phyloP scores from a whole-genome alignment of 768 basidiomycete species.

The Lentinula raphanica region DNA sequence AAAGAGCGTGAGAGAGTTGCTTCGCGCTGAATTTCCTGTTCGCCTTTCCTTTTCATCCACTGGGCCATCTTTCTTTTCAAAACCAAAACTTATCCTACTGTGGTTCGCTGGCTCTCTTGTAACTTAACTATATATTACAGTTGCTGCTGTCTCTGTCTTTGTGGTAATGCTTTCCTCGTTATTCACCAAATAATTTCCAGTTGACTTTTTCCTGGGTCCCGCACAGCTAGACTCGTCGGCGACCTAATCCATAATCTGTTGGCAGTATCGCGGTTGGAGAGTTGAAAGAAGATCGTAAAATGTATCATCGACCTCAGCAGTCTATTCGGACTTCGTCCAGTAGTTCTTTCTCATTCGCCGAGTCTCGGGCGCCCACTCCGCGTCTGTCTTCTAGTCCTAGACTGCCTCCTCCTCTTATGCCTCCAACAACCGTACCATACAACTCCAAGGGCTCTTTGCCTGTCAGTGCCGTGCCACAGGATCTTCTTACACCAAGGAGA shows the following conservation, averaged over 20 bases:
- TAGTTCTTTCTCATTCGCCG: constrained; percentile 26
- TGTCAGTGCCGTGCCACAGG: constrained; percentile 21
- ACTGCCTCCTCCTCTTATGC: constrained; percentile 48
- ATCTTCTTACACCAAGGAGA: constrained; percentile 41
- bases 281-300: constrained; percentile 15
- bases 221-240: constrained; percentile 2
- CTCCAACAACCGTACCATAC: constrained; percentile 39
- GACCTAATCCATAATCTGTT: background rate
- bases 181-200: no score
- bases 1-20: background rate
- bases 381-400: constrained; percentile 30
- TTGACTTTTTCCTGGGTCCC: background rate
- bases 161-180: background rate
- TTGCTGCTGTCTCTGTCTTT: background rate
- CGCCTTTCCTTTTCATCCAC: background rate
- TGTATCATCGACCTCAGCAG: constrained; percentile 60
- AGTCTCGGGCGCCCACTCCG: constrained; percentile 26
- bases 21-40: background rate
- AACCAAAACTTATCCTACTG: background rate
- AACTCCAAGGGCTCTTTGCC: constrained; percentile 30
- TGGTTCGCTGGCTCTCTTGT: background rate
- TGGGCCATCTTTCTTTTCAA: background rate
- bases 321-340: constrained; percentile 42
- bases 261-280: background rate
- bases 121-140: background rate